Evolutionary conservation across 1,139 yeast genomes (phyloP).

Genomic region (Candida glucosophila): DNA sequence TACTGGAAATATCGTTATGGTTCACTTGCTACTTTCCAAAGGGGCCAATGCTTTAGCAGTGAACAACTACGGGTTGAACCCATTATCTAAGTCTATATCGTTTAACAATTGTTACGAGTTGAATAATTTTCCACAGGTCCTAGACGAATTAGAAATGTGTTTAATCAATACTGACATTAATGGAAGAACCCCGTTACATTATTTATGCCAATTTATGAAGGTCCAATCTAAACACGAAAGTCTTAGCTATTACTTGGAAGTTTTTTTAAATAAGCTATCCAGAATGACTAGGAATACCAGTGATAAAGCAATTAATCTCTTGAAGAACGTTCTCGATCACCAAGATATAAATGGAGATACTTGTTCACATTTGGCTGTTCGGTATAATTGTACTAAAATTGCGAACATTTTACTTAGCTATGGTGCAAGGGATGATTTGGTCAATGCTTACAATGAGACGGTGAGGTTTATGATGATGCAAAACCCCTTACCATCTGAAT

Average conservation of each 20-base stretch:
- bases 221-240: conserved; percentile 40
- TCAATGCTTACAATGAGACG: conserved; percentile 32
- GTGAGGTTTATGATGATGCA: conserved; percentile 24
- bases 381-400: conserved; percentile 30
- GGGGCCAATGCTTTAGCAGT: conserved; percentile 75
- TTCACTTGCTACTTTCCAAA: conserved; percentile 57
- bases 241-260: conserved; percentile 29
- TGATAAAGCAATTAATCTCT: conserved; percentile 31
- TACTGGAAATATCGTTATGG: conserved; percentile 69
- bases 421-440: conserved; percentile 42
- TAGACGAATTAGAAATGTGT: conserved; percentile 64
- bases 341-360: conserved; percentile 66
- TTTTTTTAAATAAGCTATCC: conserved; percentile 30
- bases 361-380: conserved; percentile 55
- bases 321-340: conserved; percentile 57
- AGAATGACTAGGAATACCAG: conserved; percentile 21
- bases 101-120: conserved; percentile 85
- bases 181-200: conserved; percentile 69
- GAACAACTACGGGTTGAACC: conserved; percentile 73
- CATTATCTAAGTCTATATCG: conserved; percentile 72
- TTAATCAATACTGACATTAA: conserved; percentile 63
- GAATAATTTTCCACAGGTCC: conserved; percentile 62
- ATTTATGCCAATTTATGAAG: conserved; percentile 54
- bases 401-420: conserved; percentile 29
- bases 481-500: no score